Evolutionary conservation across 2,329 filamentous ascomycete species (phyloP).

Genomic region (Talaromyces sp.): DNA sequence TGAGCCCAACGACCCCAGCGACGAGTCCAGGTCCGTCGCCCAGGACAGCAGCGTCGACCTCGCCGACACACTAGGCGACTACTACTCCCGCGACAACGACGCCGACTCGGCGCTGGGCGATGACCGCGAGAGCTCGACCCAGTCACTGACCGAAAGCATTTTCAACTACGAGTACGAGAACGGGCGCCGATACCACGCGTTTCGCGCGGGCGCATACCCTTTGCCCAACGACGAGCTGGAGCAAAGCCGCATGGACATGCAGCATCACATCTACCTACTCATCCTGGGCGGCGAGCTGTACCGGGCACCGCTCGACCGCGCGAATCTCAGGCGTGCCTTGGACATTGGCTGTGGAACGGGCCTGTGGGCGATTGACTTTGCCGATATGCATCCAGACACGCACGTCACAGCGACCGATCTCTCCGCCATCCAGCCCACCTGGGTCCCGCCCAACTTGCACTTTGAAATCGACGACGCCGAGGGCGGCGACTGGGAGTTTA

Average conservation of each 20-base stretch:
- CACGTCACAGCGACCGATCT: conserved; percentile 16
- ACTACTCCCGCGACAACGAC: conserved; percentile 7
- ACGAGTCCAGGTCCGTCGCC: background rate
- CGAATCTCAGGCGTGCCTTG: background rate
- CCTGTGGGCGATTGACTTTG: conserved; percentile 15
- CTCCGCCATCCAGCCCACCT: conserved; percentile 16
- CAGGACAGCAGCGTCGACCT: background rate
- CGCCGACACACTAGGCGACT: background rate
- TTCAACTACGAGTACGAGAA: conserved; percentile 14
- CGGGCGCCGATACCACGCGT: conserved; percentile 17
- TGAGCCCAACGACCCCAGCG: background rate
- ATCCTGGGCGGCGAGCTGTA: conserved; percentile 10
- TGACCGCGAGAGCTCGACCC: conserved; percentile 8
- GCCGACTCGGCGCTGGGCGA: conserved; percentile 10
- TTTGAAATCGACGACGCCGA: conserved; percentile 22
- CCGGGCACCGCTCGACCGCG: conserved; percentile 6
- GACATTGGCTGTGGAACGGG: conserved; percentile 12
- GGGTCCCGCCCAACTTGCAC: conserved; percentile 10
- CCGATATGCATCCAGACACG: conserved; percentile 6
- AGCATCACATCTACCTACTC: conserved; percentile 12
- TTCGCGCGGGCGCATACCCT: conserved; percentile 15
- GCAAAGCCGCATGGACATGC: conserved; percentile 18
- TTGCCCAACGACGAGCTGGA: conserved; percentile 20
- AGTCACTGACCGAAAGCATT: conserved; percentile 7
- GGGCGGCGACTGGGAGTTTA: conserved; percentile 19